Conservation (phyloP, 2,329 filamentous ascomycete genomes). For the Aspergillus fumigatiaffinis region DNA sequence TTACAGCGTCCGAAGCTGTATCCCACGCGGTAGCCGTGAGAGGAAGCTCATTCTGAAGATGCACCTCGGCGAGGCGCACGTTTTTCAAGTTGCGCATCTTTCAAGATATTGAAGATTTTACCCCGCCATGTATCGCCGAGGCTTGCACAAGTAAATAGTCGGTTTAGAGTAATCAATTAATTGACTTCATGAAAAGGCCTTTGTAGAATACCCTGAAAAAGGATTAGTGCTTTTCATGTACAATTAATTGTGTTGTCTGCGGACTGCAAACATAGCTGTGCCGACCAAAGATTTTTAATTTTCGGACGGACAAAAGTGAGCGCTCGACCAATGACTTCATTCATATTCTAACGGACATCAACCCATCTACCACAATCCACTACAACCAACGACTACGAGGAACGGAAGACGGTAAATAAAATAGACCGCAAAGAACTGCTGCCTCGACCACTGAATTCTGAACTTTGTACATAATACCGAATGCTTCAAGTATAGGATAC, state of each 20-base stretch:
- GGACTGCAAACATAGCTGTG: slow-evolving; percentile 14
- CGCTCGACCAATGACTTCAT: slow-evolving; percentile 42
- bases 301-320: slow-evolving; percentile 28
- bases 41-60: slow-evolving; percentile 55
- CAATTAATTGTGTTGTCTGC: slow-evolving; percentile 12
- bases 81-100: slow-evolving; percentile 86
- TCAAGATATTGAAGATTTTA: slow-evolving; percentile 25
- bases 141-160: slow-evolving; percentile 5
- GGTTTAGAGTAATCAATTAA: slow-evolving; percentile 1
- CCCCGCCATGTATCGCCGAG: slow-evolving; percentile 34
- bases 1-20: slow-evolving; percentile 67
- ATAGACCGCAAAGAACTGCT: not conserved
- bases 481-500: slow-evolving; percentile 20
- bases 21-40: slow-evolving; percentile 85
- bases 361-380: slow-evolving; percentile 17
- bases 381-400: slow-evolving; percentile 10
- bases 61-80: slow-evolving; percentile 65
- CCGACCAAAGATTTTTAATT: slow-evolving; percentile 37
- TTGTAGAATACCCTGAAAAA: not conserved
- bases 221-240: not conserved
- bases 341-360: slow-evolving; percentile 25
- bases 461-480: slow-evolving; percentile 39
- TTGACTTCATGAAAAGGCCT: not conserved
- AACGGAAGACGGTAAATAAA: not conserved
- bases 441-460: slow-evolving; percentile 29